phyloP scores from a whole-genome alignment of 2,329 filamentous ascomycete genomes.

The Kalaharituber pfeilii region DNA sequence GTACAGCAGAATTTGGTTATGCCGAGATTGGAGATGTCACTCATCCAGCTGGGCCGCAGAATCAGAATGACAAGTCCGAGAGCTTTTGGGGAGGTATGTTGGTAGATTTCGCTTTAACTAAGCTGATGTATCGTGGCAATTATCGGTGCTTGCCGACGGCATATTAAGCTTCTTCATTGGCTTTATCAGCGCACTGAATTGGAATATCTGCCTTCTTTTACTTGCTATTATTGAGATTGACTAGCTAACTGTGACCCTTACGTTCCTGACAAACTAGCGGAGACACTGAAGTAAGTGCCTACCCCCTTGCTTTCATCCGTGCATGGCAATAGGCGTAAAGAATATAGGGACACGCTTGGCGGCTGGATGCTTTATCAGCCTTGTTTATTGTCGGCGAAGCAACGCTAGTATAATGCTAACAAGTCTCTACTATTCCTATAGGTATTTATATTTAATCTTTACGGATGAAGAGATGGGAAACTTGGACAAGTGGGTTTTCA shows the following conservation, averaged over 20 bases:
- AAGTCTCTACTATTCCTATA: conserved; percentile 53
- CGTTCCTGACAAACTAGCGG: conserved; percentile 8
- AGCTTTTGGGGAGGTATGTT: conserved; percentile 73
- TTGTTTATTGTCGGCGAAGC: too few relatives aligned
- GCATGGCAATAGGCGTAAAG: too few relatives aligned
- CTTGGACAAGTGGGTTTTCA: conserved; percentile 60
- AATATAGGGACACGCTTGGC: too few relatives aligned
- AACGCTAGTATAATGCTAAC: too few relatives aligned
- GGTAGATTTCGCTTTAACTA: neutral
- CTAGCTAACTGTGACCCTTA: neutral
- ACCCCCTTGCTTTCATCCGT: too few relatives aligned
- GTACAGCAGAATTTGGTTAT: conserved; percentile 48
- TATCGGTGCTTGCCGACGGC: neutral
- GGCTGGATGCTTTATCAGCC: too few relatives aligned
- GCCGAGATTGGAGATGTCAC: conserved; percentile 51
- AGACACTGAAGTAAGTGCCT: conserved; percentile 18
- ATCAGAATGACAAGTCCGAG: conserved; percentile 54
- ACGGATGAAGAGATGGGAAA: conserved; percentile 65
- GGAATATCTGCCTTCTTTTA: too few relatives aligned
- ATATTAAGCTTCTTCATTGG: neutral
- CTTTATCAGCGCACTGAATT: too few relatives aligned
- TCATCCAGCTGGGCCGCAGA: conserved; percentile 45
- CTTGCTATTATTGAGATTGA: neutral
- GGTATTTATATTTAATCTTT: conserved; percentile 73
- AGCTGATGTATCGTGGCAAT: neutral